Evolutionary conservation across 1,139 yeast species (phyloP).

Genomic region (Geotrichum klebahnii): DNA sequence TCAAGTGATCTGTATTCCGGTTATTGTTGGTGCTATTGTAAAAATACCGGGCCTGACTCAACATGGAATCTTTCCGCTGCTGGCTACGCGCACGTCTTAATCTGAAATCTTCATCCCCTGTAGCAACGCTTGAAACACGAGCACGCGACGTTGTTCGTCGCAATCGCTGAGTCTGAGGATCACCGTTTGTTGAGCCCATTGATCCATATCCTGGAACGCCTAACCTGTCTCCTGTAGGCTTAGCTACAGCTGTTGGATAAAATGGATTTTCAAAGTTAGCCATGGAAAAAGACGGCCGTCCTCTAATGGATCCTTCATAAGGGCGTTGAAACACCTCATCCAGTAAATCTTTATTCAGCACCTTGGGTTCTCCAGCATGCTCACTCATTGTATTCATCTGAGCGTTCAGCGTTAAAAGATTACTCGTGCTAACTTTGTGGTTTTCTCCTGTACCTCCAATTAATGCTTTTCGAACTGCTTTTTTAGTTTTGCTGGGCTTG

Average conservation of each 20-base stretch:
- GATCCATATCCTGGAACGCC: conserved; percentile 4
- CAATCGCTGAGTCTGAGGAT: neutral
- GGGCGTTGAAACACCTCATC: conserved; percentile 36
- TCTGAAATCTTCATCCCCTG: conserved; percentile 6
- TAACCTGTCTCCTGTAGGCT: neutral
- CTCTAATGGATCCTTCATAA: conserved; percentile 29
- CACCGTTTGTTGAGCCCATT: neutral
- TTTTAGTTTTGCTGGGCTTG: neutral
- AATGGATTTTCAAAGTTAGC: neutral
- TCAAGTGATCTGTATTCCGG: neutral
- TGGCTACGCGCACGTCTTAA: neutral
- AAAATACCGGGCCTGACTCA: conserved; percentile 10
- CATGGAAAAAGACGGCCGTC: conserved; percentile 1
- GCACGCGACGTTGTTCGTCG: neutral
- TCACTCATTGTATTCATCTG: neutral
- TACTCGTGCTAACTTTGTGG: conserved; percentile 1
- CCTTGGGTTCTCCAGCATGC: conserved; percentile 23
- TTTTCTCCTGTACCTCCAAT: neutral
- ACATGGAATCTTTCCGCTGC: conserved; percentile 3
- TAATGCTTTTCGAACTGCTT: neutral
- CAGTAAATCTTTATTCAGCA: conserved; percentile 33
- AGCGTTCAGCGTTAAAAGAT: conserved; percentile 5
- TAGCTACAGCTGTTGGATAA: neutral
- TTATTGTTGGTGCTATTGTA: neutral
- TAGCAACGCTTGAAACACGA: neutral